Evolutionary conservation across 192 early-diverging fungal species (phyloP).

Genomic region (Entophlyctis luteolus): DNA sequence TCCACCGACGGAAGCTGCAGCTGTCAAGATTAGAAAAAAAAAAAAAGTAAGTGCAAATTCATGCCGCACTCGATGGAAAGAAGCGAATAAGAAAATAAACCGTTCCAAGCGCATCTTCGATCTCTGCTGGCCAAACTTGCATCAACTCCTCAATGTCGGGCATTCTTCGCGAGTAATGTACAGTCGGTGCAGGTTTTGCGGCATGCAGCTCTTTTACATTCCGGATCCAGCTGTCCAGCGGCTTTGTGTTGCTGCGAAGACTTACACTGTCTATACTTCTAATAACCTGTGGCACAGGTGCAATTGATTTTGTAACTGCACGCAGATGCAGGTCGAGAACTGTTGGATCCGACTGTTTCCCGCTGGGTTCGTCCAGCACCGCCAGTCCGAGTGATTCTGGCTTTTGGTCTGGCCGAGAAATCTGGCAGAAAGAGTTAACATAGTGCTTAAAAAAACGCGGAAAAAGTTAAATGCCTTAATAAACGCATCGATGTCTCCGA

Average conservation of each 20-base stretch:
- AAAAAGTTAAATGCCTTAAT: constrained; percentile 42
- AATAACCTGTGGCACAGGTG: constrained; percentile 35
- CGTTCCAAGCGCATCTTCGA: constrained; percentile 45
- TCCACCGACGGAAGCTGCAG: constrained; percentile 45
- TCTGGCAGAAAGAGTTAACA: constrained; percentile 28
- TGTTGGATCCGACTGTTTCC: constrained; percentile 50
- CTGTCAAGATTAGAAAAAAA: not conserved
- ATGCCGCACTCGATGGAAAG: not conserved
- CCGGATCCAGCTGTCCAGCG: constrained; percentile 52
- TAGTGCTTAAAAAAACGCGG: too few species aligned
- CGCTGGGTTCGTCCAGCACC: constrained; percentile 51
- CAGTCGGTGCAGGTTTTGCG: constrained; percentile 37
- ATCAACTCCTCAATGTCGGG: constrained; percentile 60
- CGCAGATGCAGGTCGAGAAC: constrained; percentile 55
- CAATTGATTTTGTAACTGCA: constrained; percentile 42
- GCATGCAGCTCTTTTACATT: constrained; percentile 54
- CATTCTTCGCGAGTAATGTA: constrained; percentile 46
- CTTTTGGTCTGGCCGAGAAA: constrained; percentile 45
- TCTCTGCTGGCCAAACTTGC: constrained; percentile 55
- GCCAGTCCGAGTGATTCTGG: constrained; percentile 46
- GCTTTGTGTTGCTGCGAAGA: constrained; percentile 30
- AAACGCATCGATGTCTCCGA: constrained; percentile 65
- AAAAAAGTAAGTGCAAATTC: not conserved
- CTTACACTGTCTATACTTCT: constrained; percentile 32
- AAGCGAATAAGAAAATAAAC: constrained; percentile 21